A percentile compares a stretch with the other conserved stretches of the same genome.
Evolutionary conservation across 2,329 filamentous ascomycete species (phyloP).

Genomic region (Ceratocystis papillata): DNA sequence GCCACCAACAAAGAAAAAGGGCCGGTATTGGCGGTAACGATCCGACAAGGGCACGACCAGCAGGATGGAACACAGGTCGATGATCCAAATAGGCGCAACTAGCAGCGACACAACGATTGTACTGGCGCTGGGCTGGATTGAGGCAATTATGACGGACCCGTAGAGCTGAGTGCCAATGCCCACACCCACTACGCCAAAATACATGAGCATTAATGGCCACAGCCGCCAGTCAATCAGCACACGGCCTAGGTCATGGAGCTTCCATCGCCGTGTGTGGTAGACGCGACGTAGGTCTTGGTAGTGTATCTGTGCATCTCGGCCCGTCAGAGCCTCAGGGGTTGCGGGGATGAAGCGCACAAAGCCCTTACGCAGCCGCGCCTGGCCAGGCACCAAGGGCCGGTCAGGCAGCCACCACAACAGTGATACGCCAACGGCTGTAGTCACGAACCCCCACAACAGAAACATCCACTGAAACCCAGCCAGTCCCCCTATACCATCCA

Average conservation of each 20-base stretch:
- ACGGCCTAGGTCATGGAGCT: slow-evolving; percentile 52
- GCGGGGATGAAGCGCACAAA: slow-evolving; percentile 56
- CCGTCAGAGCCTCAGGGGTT: slow-evolving; percentile 59
- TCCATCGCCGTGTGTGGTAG: slow-evolving; percentile 67
- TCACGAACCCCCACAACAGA: slow-evolving; percentile 69
- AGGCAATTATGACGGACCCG: slow-evolving; percentile 72
- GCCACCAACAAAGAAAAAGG: slow-evolving; percentile 68
- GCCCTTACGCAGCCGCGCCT: slow-evolving; percentile 41
- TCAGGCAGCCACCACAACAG: slow-evolving; percentile 89
- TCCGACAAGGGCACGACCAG: slow-evolving; percentile 77
- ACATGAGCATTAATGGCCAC: slow-evolving; percentile 81
- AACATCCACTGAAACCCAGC: slow-evolving; percentile 92
- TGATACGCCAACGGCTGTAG: slow-evolving; percentile 56
- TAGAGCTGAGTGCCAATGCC: slow-evolving; percentile 86
- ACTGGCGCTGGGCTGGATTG: slow-evolving; percentile 62
- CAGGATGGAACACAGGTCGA: slow-evolving; percentile 80
- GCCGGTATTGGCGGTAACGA: slow-evolving; percentile 69
- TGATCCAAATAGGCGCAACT: slow-evolving; percentile 87
- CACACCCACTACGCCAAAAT: slow-evolving; percentile 87
- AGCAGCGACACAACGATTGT: slow-evolving; percentile 68
- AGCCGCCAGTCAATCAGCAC: slow-evolving; percentile 78
- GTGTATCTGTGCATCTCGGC: slow-evolving; percentile 68
- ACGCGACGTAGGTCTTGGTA: slow-evolving; percentile 73
- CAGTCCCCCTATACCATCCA: slow-evolving; percentile 67
- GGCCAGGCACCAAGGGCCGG: slow-evolving; percentile 63